Evolutionary conservation across 805 yeast genomes (phyloP).

Genomic region (Cyberlindnera bimundalis): DNA sequence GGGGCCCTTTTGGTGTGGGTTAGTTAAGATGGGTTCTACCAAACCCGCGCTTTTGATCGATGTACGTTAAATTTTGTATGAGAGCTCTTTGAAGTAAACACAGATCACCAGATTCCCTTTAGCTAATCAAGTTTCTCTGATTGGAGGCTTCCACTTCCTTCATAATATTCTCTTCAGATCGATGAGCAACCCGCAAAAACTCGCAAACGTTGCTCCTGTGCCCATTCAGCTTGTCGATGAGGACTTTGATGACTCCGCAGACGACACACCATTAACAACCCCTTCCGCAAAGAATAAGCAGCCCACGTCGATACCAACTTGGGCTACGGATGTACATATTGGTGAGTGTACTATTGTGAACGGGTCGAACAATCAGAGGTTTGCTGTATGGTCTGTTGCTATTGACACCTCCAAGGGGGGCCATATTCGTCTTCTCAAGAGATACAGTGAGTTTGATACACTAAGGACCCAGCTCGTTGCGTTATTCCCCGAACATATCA

Average conservation of each 20-base stretch:
- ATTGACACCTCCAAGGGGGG: conserved; percentile 34
- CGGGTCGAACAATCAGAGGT: conserved; percentile 36
- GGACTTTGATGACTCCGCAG: conserved; percentile 18
- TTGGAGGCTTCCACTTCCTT: too few relatives aligned
- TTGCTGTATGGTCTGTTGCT: conserved; percentile 40
- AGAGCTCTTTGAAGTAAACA: too few relatives aligned
- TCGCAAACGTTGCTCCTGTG: conserved; percentile 33
- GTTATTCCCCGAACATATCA: conserved; percentile 34
- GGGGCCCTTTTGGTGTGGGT: too few relatives aligned
- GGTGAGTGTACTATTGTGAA: conserved; percentile 37
- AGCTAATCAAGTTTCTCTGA: too few relatives aligned
- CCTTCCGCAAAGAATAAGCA: background rate
- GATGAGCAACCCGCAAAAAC: conserved; percentile 10
- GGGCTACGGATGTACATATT: conserved; percentile 39
- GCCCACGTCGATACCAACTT: conserved; percentile 13
- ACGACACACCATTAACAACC: background rate
- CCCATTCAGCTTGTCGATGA: conserved; percentile 40
- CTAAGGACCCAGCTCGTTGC: conserved; percentile 39
- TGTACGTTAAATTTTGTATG: too few relatives aligned
- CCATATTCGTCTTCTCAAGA: conserved; percentile 43
- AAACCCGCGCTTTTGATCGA: too few relatives aligned
- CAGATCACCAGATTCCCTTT: too few relatives aligned
- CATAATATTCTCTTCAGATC: too few relatives aligned
- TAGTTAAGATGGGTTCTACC: too few relatives aligned
- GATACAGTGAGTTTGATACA: conserved; percentile 61